Evolutionary conservation across 805 yeast species (phyloP).

Genomic region (Kazachstania kunashirensis): DNA sequence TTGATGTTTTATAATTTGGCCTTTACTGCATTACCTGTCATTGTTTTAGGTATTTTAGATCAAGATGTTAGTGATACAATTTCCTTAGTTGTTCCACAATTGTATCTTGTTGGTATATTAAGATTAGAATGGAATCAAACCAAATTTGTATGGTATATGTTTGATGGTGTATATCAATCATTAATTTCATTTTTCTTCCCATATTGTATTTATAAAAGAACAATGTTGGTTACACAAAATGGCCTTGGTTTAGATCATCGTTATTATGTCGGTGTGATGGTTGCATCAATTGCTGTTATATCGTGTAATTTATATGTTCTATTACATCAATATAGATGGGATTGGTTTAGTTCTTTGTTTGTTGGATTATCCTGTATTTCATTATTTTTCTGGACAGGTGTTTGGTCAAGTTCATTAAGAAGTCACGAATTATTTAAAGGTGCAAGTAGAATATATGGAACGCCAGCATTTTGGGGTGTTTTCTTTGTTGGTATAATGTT

Average conservation of each 20-base stretch:
- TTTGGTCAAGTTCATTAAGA: slow-evolving; percentile 51
- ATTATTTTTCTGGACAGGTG: slow-evolving; percentile 69
- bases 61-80: slow-evolving; percentile 69
- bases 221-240: slow-evolving; percentile 38
- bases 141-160: slow-evolving; percentile 65
- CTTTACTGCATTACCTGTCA: slow-evolving; percentile 72
- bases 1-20: slow-evolving; percentile 77
- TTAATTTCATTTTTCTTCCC: slow-evolving; percentile 67
- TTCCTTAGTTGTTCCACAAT: slow-evolving; percentile 62
- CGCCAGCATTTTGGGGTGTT: slow-evolving; percentile 58
- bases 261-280: slow-evolving; percentile 59
- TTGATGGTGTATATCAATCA: slow-evolving; percentile 71
- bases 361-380: slow-evolving; percentile 49
- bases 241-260: slow-evolving; percentile 62
- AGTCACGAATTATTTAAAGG: slow-evolving; percentile 59
- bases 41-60: slow-evolving; percentile 68
- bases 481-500: slow-evolving; percentile 51
- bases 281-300: slow-evolving; percentile 55
- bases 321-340: slow-evolving; percentile 71
- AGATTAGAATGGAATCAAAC: slow-evolving; percentile 60
- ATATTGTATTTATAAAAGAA: slow-evolving; percentile 40
- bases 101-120: slow-evolving; percentile 63
- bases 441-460: slow-evolving; percentile 54
- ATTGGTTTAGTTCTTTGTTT: slow-evolving; percentile 55
- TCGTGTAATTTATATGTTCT: slow-evolving; percentile 59